A percentile compares a stretch with the other conserved stretches of the same genome.
Conservation (phyloP, 176 grass and related monocot genomes). For the Aegilops umbellulata region DNA sequence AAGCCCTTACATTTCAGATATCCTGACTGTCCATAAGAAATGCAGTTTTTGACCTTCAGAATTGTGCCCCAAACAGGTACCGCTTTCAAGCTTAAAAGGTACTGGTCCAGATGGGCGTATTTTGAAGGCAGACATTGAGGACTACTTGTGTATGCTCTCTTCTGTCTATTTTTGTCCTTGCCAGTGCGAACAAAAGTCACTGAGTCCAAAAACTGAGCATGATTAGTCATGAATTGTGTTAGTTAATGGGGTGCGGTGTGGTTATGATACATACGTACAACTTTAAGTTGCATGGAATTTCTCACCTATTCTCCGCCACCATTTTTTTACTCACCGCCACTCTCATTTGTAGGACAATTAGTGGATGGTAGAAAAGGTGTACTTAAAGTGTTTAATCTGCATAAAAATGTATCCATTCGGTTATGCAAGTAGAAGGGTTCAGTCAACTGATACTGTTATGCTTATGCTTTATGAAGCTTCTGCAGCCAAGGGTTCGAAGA, state of each 20-base stretch:
- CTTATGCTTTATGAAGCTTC: constrained; percentile 36
- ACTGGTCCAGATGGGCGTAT: constrained; percentile 68
- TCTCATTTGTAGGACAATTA: not conserved
- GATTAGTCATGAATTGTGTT: not conserved
- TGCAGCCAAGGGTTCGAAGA: constrained; percentile 28
- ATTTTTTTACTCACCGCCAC: not conserved
- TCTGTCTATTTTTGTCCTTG: not conserved
- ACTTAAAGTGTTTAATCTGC: not conserved
- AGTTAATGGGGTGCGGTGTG: not conserved
- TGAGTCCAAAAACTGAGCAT: not conserved
- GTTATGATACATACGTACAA: not conserved
- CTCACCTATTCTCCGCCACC: not conserved
- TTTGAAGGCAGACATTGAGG: constrained; percentile 73
- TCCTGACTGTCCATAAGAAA: not conserved
- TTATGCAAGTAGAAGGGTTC: constrained; percentile 8
- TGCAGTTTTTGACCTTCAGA: not conserved
- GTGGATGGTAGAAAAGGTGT: not conserved
- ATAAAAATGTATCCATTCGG: not conserved
- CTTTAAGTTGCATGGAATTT: not conserved
- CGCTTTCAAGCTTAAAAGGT: constrained; percentile 64
- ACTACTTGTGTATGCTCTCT: constrained; percentile 57
- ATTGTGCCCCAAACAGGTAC: constrained; percentile 34
- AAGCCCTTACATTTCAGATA: constrained; percentile 14
- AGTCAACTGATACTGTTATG: not conserved
- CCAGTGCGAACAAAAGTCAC: not conserved